Percentiles rank a stretch among this genome's conserved stretches.
Evolutionary conservation across 176 grass and related monocot genomes (phyloP).

Genomic region (Rhynchospora pubera): DNA sequence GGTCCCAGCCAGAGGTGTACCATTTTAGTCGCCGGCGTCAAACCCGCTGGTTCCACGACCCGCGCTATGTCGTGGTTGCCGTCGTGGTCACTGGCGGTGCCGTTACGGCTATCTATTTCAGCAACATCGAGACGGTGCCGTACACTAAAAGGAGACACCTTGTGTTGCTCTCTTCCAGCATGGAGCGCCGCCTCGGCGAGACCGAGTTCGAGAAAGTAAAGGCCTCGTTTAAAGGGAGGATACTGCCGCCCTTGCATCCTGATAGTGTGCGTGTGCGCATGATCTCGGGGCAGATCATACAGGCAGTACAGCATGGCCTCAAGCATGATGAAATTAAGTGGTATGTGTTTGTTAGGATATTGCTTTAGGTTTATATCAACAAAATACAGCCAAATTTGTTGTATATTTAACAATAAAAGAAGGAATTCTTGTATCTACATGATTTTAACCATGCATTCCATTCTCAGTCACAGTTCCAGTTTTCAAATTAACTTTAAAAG

Average conservation of each 20-base stretch:
- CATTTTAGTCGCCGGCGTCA: slow-evolving; percentile 53
- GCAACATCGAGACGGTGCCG: slow-evolving; percentile 79
- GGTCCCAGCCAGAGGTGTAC: slow-evolving; percentile 37
- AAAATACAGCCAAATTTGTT: not conserved
- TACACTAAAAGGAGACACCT: slow-evolving; percentile 84
- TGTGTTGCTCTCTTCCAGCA: slow-evolving; percentile 45
- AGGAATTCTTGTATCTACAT: not conserved
- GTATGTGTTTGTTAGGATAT: slow-evolving; percentile 1
- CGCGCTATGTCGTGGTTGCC: slow-evolving; percentile 38
- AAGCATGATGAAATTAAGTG: slow-evolving; percentile 10
- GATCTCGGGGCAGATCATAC: slow-evolving; percentile 67
- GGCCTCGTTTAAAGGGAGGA: slow-evolving; percentile 52
- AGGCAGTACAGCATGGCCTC: slow-evolving; percentile 60
- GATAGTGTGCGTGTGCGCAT: slow-evolving; percentile 79
- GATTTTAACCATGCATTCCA: not conserved
- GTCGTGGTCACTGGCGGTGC: slow-evolving; percentile 33
- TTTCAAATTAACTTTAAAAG: not conserved
- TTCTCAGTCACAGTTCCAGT: not conserved
- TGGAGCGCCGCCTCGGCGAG: slow-evolving; percentile 82
- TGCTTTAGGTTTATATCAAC: not conserved
- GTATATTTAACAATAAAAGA: not conserved
- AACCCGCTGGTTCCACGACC: slow-evolving; percentile 66
- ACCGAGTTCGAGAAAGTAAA: slow-evolving; percentile 59
- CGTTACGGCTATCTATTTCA: slow-evolving; percentile 45
- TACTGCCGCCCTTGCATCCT: slow-evolving; percentile 82